Conservation (phyloP, 2,329 filamentous ascomycete genomes). For the Ophiostoma tasmaniense region DNA sequence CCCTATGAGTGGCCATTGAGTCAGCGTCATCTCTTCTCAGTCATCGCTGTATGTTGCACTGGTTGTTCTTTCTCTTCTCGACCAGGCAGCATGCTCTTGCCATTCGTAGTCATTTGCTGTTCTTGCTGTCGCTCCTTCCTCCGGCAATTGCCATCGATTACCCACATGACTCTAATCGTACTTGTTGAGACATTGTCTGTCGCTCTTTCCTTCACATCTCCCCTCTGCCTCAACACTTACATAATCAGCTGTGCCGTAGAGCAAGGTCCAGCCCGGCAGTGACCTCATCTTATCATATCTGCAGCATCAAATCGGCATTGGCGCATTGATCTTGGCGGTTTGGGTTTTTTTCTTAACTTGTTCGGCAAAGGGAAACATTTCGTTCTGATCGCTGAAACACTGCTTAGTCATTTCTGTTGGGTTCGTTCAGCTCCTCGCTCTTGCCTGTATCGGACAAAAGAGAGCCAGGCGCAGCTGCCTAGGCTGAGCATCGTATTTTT, state of each 20-base stretch:
- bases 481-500: neutral
- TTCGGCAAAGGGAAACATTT: neutral
- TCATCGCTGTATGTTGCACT: neutral
- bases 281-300: neutral
- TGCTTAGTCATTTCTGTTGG: neutral
- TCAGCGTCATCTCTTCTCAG: neutral
- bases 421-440: neutral
- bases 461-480: neutral
- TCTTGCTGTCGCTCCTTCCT: neutral
- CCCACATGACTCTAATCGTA: neutral
- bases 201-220: no score
- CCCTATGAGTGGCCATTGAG: conserved; percentile 19
- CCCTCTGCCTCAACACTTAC: neutral
- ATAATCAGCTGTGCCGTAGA: neutral
- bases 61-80: neutral
- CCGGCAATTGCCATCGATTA: neutral
- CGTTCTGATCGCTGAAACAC: neutral
- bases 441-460: neutral
- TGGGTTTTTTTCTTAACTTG: no score
- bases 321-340: neutral
- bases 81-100: neutral
- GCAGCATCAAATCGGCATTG: neutral
- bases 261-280: neutral
- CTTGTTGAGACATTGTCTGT: no score
- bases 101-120: neutral